These are phyloP conservation scores for Candida labiduridarum DNA, from an alignment of 1,139 yeast genomes.

Conservation along the genomic window DNA sequence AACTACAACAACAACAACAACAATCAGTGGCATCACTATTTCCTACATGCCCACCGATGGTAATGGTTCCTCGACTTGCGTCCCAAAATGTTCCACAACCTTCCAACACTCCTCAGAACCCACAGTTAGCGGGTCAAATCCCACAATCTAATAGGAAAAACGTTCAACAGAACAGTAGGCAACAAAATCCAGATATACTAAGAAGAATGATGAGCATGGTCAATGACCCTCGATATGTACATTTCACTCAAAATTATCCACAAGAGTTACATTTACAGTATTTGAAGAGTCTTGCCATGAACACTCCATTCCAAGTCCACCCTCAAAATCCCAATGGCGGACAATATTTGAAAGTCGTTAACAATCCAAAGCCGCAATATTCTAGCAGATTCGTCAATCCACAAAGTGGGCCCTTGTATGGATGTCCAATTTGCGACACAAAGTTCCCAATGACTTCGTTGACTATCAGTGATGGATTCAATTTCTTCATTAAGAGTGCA, in stretches of 20 bases:
- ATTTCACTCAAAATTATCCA: background rate
- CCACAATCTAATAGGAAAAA: no score
- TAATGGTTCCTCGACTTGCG: no score
- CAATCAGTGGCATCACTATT: no score
- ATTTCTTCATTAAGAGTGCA: slow-evolving; percentile 45
- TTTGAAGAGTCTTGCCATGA: background rate
- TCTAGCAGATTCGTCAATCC: slow-evolving; percentile 16
- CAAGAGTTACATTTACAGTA: background rate
- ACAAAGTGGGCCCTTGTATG: slow-evolving; percentile 22
- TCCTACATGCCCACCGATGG: no score
- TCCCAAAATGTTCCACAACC: no score
- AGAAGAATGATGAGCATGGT: background rate
- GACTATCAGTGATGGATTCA: slow-evolving; percentile 43
- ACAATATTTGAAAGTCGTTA: slow-evolving; percentile 10
- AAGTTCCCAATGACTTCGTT: slow-evolving; percentile 38
- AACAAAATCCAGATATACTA: background rate
- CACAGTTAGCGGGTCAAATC: no score
- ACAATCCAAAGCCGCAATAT: slow-evolving; percentile 8
- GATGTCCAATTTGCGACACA: slow-evolving; percentile 46
- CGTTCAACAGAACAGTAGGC: background rate
- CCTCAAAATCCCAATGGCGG: background rate
- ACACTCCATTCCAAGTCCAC: background rate
- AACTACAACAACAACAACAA: background rate
- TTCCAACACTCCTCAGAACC: background rate
- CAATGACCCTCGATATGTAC: background rate